Evolutionary conservation across 805 yeast species (phyloP), one percentile per base, ranked within the genome.

Genomic region (Metschnikowia koreensis): DNA sequence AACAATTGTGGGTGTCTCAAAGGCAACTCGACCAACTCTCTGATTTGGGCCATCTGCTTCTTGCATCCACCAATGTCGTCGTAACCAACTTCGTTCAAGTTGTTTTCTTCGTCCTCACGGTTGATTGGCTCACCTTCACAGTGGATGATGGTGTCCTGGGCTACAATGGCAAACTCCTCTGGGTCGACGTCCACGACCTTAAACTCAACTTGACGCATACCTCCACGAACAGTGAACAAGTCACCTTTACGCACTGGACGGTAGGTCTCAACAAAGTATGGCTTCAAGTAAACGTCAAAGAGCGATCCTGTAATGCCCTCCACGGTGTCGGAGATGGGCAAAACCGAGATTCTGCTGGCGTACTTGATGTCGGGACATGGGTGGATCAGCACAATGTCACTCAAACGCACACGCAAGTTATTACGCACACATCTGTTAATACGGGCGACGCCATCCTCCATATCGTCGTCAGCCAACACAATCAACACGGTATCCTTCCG

Each of bases 21-120:
- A 27, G 99, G 99, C 71, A 94, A 81, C 77, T 94, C 99, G 57
- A 94, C 99, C 78, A 94, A 81, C 77, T 94, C 99, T 77, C 99
- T 86, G 67, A 94, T 93, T 76, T 94, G 99, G 42, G 99, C 99
- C 96, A 94, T 92, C 76, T 94, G 99, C 75, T 93, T 94, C 76
- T 97, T 88, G 76, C 97, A 91, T 48, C 99, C 99, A 72, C 99
- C 99, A 69, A 94, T 93, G 65, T 94, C 99, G 70, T 94, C 99
- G 70, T 94, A 94, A 63, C 99, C 99, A 54, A 94, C 98, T 60
- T 94, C 99, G 64, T 88, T 91, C 72, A 94, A 81, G 71, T 88
- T 93, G 72, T 90, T 91, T 76, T 94, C 99, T 73, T 93, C 98
- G 66, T 92, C 98, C 75, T 92, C 98, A 70, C 98, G 86, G 75